Percentiles rank a stretch among this genome's conserved stretches.
phyloP scores from a whole-genome alignment of 2,329 filamentous ascomycete species.

The Ilyonectria sp. region DNA sequence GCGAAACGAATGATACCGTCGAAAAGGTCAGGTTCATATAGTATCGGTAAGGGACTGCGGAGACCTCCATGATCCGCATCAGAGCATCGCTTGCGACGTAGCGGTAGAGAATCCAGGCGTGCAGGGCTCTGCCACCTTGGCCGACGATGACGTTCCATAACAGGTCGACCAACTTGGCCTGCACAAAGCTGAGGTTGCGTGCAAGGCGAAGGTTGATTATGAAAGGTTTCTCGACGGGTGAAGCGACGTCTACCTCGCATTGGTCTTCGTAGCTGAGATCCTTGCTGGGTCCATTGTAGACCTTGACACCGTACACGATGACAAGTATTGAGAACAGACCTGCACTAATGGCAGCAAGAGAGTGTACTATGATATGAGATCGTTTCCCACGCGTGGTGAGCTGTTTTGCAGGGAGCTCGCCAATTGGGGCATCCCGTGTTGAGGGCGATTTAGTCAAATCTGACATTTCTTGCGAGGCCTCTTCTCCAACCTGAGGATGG shows the following conservation, averaged over 20 bases:
- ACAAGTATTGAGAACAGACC: neutral
- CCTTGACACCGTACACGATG: neutral
- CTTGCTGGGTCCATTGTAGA: neutral
- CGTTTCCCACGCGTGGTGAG: neutral
- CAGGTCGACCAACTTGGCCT: constrained; percentile 11
- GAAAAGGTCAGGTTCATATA: constrained; percentile 7
- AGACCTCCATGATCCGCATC: constrained; percentile 8
- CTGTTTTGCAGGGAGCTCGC: neutral
- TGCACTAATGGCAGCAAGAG: neutral
- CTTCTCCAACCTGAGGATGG: neutral
- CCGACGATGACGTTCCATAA: constrained; percentile 9
- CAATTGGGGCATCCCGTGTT: neutral
- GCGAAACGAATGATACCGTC: constrained; percentile 5
- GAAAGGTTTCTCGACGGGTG: constrained; percentile 3
- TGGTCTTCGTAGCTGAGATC: neutral
- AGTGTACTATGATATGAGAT: neutral
- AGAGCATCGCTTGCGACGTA: constrained; percentile 2
- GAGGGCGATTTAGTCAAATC: neutral
- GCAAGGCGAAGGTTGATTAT: neutral
- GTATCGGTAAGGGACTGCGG: constrained; percentile 5
- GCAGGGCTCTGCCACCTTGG: constrained; percentile 12
- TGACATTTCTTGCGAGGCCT: neutral
- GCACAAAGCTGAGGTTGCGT: neutral
- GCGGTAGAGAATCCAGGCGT: constrained; percentile 11
- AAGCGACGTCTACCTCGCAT: neutral